These are phyloP conservation scores for Neofusicoccum sp. DNA, from an alignment of 2,329 filamentous ascomycete species.

Conservation along the genomic window DNA sequence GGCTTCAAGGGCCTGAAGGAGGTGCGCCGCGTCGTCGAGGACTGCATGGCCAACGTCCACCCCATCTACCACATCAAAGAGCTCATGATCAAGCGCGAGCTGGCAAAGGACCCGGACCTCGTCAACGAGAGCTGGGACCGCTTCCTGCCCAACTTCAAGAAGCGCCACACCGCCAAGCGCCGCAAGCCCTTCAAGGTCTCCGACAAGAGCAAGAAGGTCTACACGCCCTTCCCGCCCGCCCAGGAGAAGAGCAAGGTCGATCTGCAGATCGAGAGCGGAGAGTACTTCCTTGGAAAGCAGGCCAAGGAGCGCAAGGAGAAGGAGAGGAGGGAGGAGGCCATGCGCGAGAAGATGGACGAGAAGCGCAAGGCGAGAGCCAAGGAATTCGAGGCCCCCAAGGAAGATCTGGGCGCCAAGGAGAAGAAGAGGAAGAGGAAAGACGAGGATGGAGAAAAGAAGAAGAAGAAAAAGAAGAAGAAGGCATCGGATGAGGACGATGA, in stretches of 20 bases:
- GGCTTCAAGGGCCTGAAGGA: slow-evolving; percentile 92
- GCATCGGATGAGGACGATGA: slow-evolving; percentile 12
- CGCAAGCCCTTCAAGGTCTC: slow-evolving; percentile 79
- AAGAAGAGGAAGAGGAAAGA: slow-evolving; percentile 52
- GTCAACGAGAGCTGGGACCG: slow-evolving; percentile 90
- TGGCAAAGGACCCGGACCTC: slow-evolving; percentile 84
- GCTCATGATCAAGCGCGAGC: slow-evolving; percentile 88
- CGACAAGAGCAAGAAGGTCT: slow-evolving; percentile 90
- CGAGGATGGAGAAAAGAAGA: slow-evolving; percentile 40
- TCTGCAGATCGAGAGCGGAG: slow-evolving; percentile 93
- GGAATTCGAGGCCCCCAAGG: slow-evolving; percentile 84
- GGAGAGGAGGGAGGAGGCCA: slow-evolving; percentile 78
- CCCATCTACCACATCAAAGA: slow-evolving; percentile 92
- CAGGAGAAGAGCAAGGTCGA: slow-evolving; percentile 99
- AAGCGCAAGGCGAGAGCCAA: slow-evolving; percentile 81
- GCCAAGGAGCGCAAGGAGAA: slow-evolving; percentile 81
- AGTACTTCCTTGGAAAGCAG: slow-evolving; percentile 92
- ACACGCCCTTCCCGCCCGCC: slow-evolving; percentile 94
- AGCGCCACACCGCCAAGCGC: slow-evolving; percentile 81
- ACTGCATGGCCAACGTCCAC: slow-evolving; percentile 95
- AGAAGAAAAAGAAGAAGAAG: slow-evolving; percentile 42
- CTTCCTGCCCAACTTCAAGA: slow-evolving; percentile 97
- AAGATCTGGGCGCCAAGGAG: slow-evolving; percentile 56
- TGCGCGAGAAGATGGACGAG: slow-evolving; percentile 83
- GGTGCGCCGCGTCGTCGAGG: slow-evolving; percentile 81